These are phyloP conservation scores for Arachnomyces sp. DNA, from an alignment of 2,329 filamentous ascomycete species.

Conservation along the genomic window DNA sequence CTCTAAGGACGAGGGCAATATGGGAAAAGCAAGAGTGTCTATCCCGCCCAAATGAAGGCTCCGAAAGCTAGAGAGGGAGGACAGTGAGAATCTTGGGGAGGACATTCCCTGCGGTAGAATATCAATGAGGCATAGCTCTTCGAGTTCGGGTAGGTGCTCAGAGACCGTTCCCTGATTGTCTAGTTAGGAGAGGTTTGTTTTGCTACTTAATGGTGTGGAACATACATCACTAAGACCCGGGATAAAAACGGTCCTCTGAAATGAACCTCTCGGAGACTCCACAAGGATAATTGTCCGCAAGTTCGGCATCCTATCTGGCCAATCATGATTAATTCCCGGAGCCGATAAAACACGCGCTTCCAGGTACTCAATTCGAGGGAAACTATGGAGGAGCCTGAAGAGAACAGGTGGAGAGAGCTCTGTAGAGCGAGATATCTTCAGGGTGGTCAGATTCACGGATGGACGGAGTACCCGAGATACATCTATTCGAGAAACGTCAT, in stretches of 20 bases:
- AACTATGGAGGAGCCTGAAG: slow-evolving; percentile 9
- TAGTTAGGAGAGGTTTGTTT: not conserved
- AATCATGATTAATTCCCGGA: not conserved
- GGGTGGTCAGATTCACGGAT: slow-evolving; percentile 11
- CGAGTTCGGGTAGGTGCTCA: slow-evolving; percentile 21
- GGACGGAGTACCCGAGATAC: slow-evolving; percentile 3
- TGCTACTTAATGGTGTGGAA: not conserved
- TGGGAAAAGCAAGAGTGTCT: slow-evolving; percentile 13
- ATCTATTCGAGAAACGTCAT: no score
- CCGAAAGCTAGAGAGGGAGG: slow-evolving; percentile 15
- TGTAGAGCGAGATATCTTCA: slow-evolving; percentile 8
- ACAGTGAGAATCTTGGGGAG: not conserved
- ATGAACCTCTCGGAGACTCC: not conserved
- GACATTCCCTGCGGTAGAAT: not conserved
- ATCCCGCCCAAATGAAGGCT: slow-evolving; percentile 22
- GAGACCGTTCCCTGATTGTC: slow-evolving; percentile 9
- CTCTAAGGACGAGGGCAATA: slow-evolving; percentile 23
- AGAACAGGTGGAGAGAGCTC: slow-evolving; percentile 6
- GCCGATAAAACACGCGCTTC: slow-evolving; percentile 3
- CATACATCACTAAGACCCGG: slow-evolving; percentile 2
- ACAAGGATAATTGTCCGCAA: slow-evolving; percentile 2
- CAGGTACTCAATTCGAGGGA: slow-evolving; percentile 12
- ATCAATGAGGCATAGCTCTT: slow-evolving; percentile 23
- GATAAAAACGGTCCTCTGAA: not conserved
- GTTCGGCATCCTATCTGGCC: slow-evolving; percentile 2